phyloP scores from a whole-genome alignment of 2,329 filamentous ascomycete genomes.

The Chaetomium sp. region DNA sequence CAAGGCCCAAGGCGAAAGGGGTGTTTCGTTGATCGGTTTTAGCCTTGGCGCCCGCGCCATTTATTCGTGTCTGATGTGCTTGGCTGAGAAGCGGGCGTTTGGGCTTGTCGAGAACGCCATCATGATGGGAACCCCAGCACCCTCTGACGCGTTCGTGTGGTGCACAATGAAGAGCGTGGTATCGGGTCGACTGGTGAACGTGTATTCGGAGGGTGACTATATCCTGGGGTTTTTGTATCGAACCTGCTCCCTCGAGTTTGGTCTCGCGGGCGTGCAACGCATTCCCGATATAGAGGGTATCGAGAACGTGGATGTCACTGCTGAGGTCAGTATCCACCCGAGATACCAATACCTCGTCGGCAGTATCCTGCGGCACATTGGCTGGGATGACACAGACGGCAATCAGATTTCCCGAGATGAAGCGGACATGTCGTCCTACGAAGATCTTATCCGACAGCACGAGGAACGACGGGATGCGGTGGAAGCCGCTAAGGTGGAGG shows the following conservation, averaged over 20 bases:
- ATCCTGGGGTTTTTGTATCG: conserved; percentile 85
- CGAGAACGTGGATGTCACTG: conserved; percentile 62
- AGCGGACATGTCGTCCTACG: conserved; percentile 26
- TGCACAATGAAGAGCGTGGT: conserved; percentile 71
- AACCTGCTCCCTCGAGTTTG: conserved; percentile 71
- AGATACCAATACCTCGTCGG: conserved; percentile 64
- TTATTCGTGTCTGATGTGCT: conserved; percentile 70
- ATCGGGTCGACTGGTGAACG: conserved; percentile 78
- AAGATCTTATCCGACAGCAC: conserved; percentile 23
- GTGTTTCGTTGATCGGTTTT: conserved; percentile 75
- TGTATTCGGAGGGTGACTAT: conserved; percentile 81
- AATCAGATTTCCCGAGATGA: conserved; percentile 30
- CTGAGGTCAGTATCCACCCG: conserved; percentile 61
- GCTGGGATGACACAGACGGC: conserved; percentile 59
- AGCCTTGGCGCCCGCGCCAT: conserved; percentile 78
- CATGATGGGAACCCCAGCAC: conserved; percentile 75
- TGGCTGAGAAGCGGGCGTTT: conserved; percentile 77
- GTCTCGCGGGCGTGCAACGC: conserved; percentile 75
- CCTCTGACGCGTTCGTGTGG: conserved; percentile 68
- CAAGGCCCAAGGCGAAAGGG: conserved; percentile 74
- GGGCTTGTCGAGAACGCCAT: conserved; percentile 82
- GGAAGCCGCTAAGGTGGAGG: conserved; percentile 14
- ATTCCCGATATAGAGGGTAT: conserved; percentile 59
- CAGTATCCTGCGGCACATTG: conserved; percentile 58
- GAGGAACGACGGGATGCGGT: conserved; percentile 22